Conservation (phyloP, 768 basidiomycete species). For the Mycena galopus region DNA sequence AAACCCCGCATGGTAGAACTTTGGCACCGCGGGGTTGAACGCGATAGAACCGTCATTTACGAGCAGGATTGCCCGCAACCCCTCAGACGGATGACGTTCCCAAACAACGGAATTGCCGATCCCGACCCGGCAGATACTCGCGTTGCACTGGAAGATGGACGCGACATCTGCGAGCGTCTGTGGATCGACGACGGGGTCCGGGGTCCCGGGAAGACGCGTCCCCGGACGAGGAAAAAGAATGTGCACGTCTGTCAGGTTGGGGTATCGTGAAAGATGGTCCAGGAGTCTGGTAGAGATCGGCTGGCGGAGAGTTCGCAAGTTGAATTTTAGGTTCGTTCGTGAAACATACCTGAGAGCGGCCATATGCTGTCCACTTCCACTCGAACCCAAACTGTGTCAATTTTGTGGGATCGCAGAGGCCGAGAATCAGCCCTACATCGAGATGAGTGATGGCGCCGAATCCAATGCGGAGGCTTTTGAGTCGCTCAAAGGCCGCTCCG, state of each 20-base stretch:
- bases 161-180: background rate
- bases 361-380: conserved; percentile 25
- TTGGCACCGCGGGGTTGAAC: conserved; percentile 1
- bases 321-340: background rate
- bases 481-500: background rate
- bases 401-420: conserved; percentile 8
- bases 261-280: background rate
- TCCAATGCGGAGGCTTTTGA: conserved; percentile 21
- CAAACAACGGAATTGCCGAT: conserved; percentile 31
- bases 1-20: conserved; percentile 22
- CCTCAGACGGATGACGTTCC: conserved; percentile 18
- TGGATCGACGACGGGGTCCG: conserved; percentile 4
- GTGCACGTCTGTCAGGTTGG: conserved; percentile 14
- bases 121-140: conserved; percentile 14
- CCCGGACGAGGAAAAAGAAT: conserved; percentile 24
- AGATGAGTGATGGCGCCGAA: conserved; percentile 11
- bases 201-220: background rate
- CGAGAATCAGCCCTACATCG: background rate
- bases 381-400: conserved; percentile 26
- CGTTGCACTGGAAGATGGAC: conserved; percentile 20
- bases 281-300: background rate
- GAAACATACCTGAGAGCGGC: conserved; percentile 2
- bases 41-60: conserved; percentile 14
- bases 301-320: conserved; percentile 1
- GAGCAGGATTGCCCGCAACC: background rate